Base-by-base conservation (phyloP, 495 filamentous ascomycete species). In the Penicillium simplicissimum region DNA sequence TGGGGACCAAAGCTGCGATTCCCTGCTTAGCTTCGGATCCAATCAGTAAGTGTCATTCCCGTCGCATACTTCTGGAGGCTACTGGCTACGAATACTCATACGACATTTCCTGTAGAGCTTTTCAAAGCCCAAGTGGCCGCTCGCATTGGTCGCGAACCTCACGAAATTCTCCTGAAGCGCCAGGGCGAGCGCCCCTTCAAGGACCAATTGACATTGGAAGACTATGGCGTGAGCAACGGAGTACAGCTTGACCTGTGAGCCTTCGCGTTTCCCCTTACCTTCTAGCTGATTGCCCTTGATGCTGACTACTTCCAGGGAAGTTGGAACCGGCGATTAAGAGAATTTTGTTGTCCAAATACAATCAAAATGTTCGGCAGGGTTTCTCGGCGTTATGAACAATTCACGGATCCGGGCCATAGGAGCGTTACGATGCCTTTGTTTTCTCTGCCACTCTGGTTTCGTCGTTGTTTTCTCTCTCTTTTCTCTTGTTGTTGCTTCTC, bases 161-260 rank as follows among this genome's bases (percentile, higher is more conserved):
- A 95, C 67, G 91, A 96, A 76, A 96, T 97, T 59, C 78, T 96
- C 70, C 74, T 97, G 58, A 96, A 96, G 82, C 80, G 93, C 65
- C 93, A 97, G 76, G 90, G 92, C 9, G 90, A 96, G 78, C 72
- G 92, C 61, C 93, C 93, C 19, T 96, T 97, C 71, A 96, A 96
- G 79, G 93, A 96, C 69, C 81, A 87, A 55, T 81, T 97, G 54
- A 93, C 87, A 34, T 74, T 96, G 64, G 90, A 87, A 67, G 93
- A 96, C 79, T 97, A 96, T 80, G 91, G 90, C 40, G 84, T 97
- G 65, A 89, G 87, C 72, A 92, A 90, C 75, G 92, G 92, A 45
- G 91, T 94, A 65, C 91, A 96, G 76, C 74, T 97, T 70, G 92
- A 97, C 77, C 77, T 97, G 79, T 79, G 77, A 79, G 80, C 66